Evolutionary conservation across 2,329 filamentous ascomycete species (phyloP), one percentile per base, ranked within the genome.

Genomic region (Colletotrichum sp.): DNA sequence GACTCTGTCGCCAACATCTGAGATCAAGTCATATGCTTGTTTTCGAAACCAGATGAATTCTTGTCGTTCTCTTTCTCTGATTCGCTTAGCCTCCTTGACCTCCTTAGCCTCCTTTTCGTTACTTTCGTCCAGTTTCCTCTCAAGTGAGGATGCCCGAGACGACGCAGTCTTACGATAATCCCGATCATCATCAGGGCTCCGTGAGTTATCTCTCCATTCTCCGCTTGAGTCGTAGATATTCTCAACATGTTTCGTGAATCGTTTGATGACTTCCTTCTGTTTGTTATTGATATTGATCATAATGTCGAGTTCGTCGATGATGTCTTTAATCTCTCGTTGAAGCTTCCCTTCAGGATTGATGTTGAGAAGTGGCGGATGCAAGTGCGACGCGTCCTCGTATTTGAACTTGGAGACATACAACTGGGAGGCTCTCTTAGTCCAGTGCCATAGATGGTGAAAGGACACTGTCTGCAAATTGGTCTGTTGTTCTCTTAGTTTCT

Each of bases 251-350:
- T 75, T 75, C 2, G 79, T 78, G 69, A 82, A 84, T 4, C 76
- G 76, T 25, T 80, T 79, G 5, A 85, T 69, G 0, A 84, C 80
- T 5, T 84, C 80, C 3, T 75, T 61, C 52, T 87, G 87, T n/a
- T 83, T 81, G 8, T 80, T 81, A 6, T 81, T 79, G 16, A 89
- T 81, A 16, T 84, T 81, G 0, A 85, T 79, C 81, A 89, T 88
- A 67, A 89, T 89, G 10, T 86, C 84, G 0, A 89, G 81, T 75
- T 89, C 87, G 16, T 89, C 87, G 2, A 86, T 78, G 27, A 89
- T 87, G 56, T 89, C 87, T 65, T 87, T 86, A 12, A 87, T 85
- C 66, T 89, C 87, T 0, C 81, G 79, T 36, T 87, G 84, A 0
- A 89, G 79, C 25, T 83, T 81, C 0, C 85, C 86, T 74, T 89